Evolutionary conservation across 768 basidiomycete species (phyloP).

Genomic region (Tylopilus sp.): DNA sequence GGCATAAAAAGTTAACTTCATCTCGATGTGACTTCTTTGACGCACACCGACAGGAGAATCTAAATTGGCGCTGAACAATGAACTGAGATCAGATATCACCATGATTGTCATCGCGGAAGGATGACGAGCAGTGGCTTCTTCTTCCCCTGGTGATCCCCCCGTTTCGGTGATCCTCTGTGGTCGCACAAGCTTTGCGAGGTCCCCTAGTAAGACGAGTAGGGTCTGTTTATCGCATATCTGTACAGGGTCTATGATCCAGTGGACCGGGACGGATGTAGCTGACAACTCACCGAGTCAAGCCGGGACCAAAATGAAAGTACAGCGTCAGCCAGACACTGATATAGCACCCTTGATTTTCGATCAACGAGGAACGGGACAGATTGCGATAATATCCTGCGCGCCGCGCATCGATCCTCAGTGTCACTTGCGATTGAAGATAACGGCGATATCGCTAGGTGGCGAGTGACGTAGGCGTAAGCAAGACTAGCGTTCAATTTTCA

Average conservation of each 20-base stretch:
- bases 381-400: conserved; percentile 44
- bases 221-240: conserved; percentile 37
- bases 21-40: conserved; percentile 37
- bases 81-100: conserved; percentile 26
- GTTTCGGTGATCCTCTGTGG: conserved; percentile 34
- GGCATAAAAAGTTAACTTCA: conserved; percentile 70
- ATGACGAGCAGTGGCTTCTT: conserved; percentile 9
- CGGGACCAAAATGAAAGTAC: conserved; percentile 68
- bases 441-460: conserved; percentile 57
- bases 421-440: conserved; percentile 42
- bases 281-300: conserved; percentile 38
- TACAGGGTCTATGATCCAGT: conserved; percentile 13
- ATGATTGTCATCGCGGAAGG: conserved; percentile 15
- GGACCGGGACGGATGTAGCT: not conserved
- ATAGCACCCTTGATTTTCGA: conserved; percentile 52
- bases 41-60: not conserved
- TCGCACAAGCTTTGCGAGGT: conserved; percentile 50
- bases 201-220: conserved; percentile 53
- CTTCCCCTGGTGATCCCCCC: not conserved
- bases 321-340: conserved; percentile 47
- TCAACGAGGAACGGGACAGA: conserved; percentile 66
- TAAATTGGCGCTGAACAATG: conserved; percentile 15
- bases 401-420: conserved; percentile 44
- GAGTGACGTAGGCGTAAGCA: conserved; percentile 64
- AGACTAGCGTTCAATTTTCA: conserved; percentile 40